phyloP scores from a whole-genome alignment of 2,329 filamentous ascomycete genomes.

The Conoideocrella luteorostrata region DNA sequence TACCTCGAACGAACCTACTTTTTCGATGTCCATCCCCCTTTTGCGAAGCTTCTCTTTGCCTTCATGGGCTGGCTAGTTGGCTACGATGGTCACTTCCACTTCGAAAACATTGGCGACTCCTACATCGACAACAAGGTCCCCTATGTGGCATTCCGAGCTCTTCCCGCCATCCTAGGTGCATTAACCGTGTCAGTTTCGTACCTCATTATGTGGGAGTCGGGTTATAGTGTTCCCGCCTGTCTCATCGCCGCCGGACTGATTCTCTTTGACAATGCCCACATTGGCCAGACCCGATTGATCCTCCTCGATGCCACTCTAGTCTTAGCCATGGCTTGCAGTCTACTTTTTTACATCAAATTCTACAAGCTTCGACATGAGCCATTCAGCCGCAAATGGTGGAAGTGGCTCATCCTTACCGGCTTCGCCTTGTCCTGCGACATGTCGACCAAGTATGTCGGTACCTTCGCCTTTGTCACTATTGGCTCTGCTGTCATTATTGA shows the following conservation, averaged over 20 bases:
- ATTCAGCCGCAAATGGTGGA: conserved; percentile 98
- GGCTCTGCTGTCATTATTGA: conserved; percentile 91
- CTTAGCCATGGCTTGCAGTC: conserved; percentile 90
- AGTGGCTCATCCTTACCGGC: conserved; percentile 93
- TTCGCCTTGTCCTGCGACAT: conserved; percentile 96
- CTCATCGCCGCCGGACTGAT: conserved; percentile 79
- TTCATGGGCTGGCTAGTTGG: conserved; percentile 96
- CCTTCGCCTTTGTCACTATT: conserved; percentile 95
- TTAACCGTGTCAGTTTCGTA: conserved; percentile 92
- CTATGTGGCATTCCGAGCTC: conserved; percentile 89
- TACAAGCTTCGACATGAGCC: conserved; percentile 89
- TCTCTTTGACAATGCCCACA: conserved; percentile 95
- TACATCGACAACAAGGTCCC: conserved; percentile 96
- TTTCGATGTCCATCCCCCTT: conserved; percentile 98
- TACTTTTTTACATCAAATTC: conserved; percentile 93
- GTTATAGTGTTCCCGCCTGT: conserved; percentile 90
- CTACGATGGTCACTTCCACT: conserved; percentile 94
- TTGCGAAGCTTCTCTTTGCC: conserved; percentile 96
- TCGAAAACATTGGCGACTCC: conserved; percentile 98
- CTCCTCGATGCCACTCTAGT: conserved; percentile 91
- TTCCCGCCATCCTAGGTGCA: conserved; percentile 86
- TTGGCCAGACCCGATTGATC: conserved; percentile 92
- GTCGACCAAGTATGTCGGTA: conserved; percentile 94
- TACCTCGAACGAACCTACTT: conserved; percentile 98
- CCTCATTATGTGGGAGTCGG: conserved; percentile 99